phyloP scores from a whole-genome alignment of 192 early-diverging fungal genomes.

The Endogone sp. region DNA sequence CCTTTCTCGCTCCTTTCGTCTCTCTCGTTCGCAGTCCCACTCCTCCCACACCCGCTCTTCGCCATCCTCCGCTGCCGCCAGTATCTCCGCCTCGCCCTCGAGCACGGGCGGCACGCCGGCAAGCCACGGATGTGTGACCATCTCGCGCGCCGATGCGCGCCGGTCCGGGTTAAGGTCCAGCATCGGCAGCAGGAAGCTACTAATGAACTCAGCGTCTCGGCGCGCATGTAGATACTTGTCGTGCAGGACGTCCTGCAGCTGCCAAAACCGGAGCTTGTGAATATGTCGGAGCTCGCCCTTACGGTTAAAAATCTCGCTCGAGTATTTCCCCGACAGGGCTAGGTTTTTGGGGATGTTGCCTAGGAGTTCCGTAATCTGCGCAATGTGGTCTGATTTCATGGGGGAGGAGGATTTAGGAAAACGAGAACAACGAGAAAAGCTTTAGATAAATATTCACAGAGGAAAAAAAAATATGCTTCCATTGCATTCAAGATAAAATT shows the following conservation, averaged over 20 bases:
- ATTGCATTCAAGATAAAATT: no score
- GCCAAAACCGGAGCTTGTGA: slow-evolving; percentile 78
- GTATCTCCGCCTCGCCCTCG: not conserved
- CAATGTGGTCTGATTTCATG: slow-evolving; percentile 77
- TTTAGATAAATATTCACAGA: not conserved
- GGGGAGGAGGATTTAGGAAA: not conserved
- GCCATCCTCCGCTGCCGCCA: not conserved
- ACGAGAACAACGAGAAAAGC: not conserved
- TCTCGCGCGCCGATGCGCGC: slow-evolving; percentile 22
- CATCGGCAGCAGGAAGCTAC: slow-evolving; percentile 85
- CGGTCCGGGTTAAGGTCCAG: slow-evolving; percentile 35
- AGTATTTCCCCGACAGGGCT: slow-evolving; percentile 80
- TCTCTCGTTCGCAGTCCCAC: not conserved
- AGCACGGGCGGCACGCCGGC: slow-evolving; percentile 6
- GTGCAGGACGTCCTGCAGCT: slow-evolving; percentile 74
- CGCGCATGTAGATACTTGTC: slow-evolving; percentile 84
- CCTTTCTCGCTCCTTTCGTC: not conserved
- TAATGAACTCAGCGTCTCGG: slow-evolving; percentile 68
- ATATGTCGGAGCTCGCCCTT: slow-evolving; percentile 88
- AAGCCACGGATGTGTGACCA: slow-evolving; percentile 31
- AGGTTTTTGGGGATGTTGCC: slow-evolving; percentile 81
- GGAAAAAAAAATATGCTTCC: no score
- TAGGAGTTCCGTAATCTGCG: slow-evolving; percentile 93
- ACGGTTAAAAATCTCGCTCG: slow-evolving; percentile 83
- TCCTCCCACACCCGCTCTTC: not conserved